These are phyloP conservation scores for Pisolithus albus DNA, from an alignment of 768 basidiomycete species.

Conservation along the genomic window DNA sequence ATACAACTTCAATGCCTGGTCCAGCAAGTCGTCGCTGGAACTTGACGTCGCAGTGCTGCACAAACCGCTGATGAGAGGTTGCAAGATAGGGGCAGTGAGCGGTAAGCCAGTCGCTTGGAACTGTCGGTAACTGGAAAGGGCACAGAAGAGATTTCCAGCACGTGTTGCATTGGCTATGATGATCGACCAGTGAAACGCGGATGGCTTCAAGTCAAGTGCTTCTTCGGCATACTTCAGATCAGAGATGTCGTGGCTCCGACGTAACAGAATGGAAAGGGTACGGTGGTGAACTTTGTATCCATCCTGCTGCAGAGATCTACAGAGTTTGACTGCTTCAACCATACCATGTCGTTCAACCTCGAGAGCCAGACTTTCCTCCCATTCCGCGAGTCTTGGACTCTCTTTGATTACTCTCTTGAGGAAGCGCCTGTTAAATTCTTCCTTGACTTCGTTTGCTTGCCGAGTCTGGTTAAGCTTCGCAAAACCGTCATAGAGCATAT, in stretches of 20 bases:
- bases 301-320: constrained; percentile 24
- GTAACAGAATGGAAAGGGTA: constrained; percentile 38
- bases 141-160: constrained; percentile 32
- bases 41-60: constrained; percentile 33
- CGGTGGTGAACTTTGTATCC: constrained; percentile 27
- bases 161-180: constrained; percentile 47
- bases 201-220: constrained; percentile 34
- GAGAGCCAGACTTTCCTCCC: constrained; percentile 23
- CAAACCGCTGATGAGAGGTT: constrained; percentile 48
- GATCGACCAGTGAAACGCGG: constrained; percentile 45
- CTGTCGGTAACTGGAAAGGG: constrained; percentile 44
- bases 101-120: constrained; percentile 37
- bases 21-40: constrained; percentile 38
- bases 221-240: constrained; percentile 40
- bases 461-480: constrained; percentile 30
- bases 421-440: constrained; percentile 32
- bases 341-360: constrained; percentile 30
- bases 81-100: constrained; percentile 45
- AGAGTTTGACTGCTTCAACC: constrained; percentile 29
- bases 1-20: constrained; percentile 50
- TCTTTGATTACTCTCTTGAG: constrained; percentile 23
- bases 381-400: constrained; percentile 21
- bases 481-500: constrained; percentile 38
- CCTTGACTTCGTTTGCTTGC: constrained; percentile 34
- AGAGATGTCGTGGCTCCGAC: constrained; percentile 31